Evolutionary conservation across 805 yeast genomes (phyloP).

Genomic region (Saccharomyces kudriavzevii): DNA sequence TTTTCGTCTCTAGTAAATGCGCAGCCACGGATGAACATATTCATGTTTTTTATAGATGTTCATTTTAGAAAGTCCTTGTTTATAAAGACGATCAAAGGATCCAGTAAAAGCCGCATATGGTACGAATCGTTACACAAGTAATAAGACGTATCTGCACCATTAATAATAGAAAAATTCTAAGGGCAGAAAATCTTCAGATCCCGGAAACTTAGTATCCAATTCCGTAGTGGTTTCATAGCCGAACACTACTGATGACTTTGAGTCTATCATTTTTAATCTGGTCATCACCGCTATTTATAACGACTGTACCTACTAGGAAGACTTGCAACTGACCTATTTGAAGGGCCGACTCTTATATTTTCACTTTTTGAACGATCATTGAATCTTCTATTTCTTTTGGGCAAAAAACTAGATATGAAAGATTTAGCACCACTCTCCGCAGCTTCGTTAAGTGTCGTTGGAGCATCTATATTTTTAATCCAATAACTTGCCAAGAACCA

Average conservation of each 20-base stretch:
- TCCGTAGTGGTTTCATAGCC: no score
- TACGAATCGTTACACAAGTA: no score
- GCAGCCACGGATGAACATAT: no score
- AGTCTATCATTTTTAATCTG: conserved; percentile 15
- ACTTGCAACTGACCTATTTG: conserved; percentile 13
- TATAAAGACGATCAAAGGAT: no score
- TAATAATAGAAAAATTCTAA: no score
- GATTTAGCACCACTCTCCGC: conserved; percentile 31
- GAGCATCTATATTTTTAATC: conserved; percentile 26
- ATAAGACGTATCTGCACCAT: no score
- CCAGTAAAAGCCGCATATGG: no score
- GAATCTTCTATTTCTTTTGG: conserved; percentile 8
- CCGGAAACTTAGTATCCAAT: no score
- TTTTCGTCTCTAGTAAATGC: no score
- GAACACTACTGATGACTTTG: neutral
- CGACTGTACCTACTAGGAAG: conserved; percentile 18
- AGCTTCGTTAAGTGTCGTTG: conserved; percentile 29
- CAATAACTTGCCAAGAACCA: conserved; percentile 35
- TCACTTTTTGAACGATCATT: neutral
- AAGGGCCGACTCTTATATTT: neutral
- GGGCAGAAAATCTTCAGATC: no score
- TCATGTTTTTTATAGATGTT: no score
- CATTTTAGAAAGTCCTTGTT: no score
- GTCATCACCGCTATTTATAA: conserved; percentile 6
- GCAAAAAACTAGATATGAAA: conserved; percentile 22